These are phyloP conservation scores for Trametes elegans DNA, from an alignment of 768 basidiomycete species.

Conservation along the genomic window DNA sequence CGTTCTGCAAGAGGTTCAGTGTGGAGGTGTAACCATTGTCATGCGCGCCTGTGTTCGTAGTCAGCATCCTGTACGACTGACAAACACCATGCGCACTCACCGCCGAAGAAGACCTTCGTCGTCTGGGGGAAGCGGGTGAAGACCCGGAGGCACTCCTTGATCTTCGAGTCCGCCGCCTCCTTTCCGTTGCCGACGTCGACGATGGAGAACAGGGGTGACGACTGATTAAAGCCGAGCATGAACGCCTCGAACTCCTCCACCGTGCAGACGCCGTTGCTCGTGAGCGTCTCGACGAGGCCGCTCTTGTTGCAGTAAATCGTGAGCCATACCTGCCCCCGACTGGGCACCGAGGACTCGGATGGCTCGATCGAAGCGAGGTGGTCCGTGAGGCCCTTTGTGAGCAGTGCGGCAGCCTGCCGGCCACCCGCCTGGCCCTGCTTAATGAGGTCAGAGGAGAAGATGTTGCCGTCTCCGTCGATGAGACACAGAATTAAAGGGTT, in stretches of 20 bases:
- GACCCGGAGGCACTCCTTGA: slow-evolving; percentile 53
- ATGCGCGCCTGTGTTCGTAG: slow-evolving; percentile 30
- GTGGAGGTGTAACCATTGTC: slow-evolving; percentile 43
- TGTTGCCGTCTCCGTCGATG: slow-evolving; percentile 42
- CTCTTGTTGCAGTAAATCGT: slow-evolving; percentile 38
- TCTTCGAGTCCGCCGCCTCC: slow-evolving; percentile 43
- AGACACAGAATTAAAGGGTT: slow-evolving; percentile 38
- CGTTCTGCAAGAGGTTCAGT: slow-evolving; percentile 37
- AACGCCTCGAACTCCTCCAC: slow-evolving; percentile 37
- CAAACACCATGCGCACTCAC: neutral
- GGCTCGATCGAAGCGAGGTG: slow-evolving; percentile 30
- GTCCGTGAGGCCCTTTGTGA: slow-evolving; percentile 37
- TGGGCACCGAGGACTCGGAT: slow-evolving; percentile 18
- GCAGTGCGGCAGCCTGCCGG: slow-evolving; percentile 34
- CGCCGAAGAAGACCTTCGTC: slow-evolving; percentile 39
- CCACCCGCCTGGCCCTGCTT: slow-evolving; percentile 34
- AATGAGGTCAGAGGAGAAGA: slow-evolving; percentile 35
- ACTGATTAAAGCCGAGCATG: slow-evolving; percentile 39
- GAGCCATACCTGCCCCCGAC: slow-evolving; percentile 36
- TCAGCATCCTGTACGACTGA: neutral
- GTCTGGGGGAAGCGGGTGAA: slow-evolving; percentile 50
- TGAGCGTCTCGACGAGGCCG: slow-evolving; percentile 34
- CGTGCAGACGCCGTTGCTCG: slow-evolving; percentile 31
- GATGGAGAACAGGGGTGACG: slow-evolving; percentile 40
- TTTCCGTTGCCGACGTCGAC: slow-evolving; percentile 43